Conservation (phyloP, 495 filamentous ascomycete species). For the Astrothelium macrocarpum region DNA sequence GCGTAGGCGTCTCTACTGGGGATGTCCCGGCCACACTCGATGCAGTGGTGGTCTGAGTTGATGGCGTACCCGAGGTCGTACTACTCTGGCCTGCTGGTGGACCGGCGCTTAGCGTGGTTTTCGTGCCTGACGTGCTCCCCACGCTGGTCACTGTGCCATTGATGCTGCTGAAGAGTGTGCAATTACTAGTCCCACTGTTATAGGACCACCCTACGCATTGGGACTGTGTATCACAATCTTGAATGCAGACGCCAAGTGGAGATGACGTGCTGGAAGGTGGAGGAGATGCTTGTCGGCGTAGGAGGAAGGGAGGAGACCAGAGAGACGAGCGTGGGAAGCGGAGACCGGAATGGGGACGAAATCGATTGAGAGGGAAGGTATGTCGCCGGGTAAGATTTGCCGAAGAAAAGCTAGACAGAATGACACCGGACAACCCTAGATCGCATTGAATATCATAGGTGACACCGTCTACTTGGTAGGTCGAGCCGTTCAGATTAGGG, state of each 20-base stretch:
- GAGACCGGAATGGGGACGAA: not conserved
- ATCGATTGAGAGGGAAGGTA: not conserved
- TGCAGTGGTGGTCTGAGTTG: no score
- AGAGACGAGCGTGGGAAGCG: not conserved
- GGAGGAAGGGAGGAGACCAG: not conserved
- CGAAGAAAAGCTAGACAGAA: not conserved
- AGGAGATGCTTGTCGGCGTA: not conserved
- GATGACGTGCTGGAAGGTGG: not conserved
- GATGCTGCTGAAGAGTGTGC: not conserved
- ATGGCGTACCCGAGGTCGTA: no score
- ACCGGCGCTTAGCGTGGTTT: not conserved
- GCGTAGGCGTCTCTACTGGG: no score
- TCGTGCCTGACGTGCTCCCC: conserved; percentile 26
- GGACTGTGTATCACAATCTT: not conserved
- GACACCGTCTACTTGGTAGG: not conserved
- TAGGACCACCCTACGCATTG: not conserved
- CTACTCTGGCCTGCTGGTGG: not conserved
- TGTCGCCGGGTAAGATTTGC: not conserved
- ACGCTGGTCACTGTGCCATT: conserved; percentile 71
- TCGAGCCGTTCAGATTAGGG: not conserved
- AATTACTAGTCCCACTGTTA: not conserved
- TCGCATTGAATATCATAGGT: not conserved
- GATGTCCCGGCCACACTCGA: no score
- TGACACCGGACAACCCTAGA: not conserved
- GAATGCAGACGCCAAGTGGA: not conserved